These are phyloP conservation scores for Clonostachys byssicola DNA, from an alignment of 2,329 filamentous ascomycete species.

Conservation along the genomic window DNA sequence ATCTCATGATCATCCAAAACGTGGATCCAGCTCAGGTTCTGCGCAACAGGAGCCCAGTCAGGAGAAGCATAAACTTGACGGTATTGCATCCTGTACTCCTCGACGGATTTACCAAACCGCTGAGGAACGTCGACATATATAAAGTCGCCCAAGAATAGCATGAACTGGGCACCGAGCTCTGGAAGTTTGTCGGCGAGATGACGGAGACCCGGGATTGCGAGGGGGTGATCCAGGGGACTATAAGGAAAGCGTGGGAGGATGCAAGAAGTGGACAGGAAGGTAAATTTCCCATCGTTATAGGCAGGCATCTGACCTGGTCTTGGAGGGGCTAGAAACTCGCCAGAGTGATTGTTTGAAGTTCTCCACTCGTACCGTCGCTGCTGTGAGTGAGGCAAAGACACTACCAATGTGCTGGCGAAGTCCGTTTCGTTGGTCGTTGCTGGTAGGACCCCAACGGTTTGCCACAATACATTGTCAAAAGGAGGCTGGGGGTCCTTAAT, in stretches of 20 bases:
- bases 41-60: slow-evolving; percentile 74
- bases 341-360: slow-evolving; percentile 82
- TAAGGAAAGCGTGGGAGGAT: slow-evolving; percentile 92
- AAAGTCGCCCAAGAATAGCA: slow-evolving; percentile 83
- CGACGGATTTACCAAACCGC: slow-evolving; percentile 65
- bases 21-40: slow-evolving; percentile 93
- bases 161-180: slow-evolving; percentile 69
- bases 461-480: slow-evolving; percentile 60
- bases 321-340: slow-evolving; percentile 76
- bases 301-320: slow-evolving; percentile 59
- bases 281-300: slow-evolving; percentile 67
- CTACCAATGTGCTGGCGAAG: slow-evolving; percentile 68
- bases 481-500: slow-evolving; percentile 45
- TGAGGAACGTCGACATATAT: slow-evolving; percentile 88
- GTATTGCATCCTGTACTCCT: slow-evolving; percentile 87
- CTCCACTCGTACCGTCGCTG: slow-evolving; percentile 79
- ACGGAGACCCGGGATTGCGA: slow-evolving; percentile 76
- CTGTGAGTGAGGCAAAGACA: slow-evolving; percentile 60
- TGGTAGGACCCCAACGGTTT: slow-evolving; percentile 58
- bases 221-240: slow-evolving; percentile 73
- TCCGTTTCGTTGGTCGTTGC: slow-evolving; percentile 74
- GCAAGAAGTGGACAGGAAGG: slow-evolving; percentile 89
- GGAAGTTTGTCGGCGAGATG: slow-evolving; percentile 72
- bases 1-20: slow-evolving; percentile 98
- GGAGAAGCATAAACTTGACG: slow-evolving; percentile 93